A percentile compares a stretch with the other conserved stretches of the same genome.
Evolutionary conservation across 306 rosid species (phyloP).

Genomic region (Fragaria nilgerrensis): DNA sequence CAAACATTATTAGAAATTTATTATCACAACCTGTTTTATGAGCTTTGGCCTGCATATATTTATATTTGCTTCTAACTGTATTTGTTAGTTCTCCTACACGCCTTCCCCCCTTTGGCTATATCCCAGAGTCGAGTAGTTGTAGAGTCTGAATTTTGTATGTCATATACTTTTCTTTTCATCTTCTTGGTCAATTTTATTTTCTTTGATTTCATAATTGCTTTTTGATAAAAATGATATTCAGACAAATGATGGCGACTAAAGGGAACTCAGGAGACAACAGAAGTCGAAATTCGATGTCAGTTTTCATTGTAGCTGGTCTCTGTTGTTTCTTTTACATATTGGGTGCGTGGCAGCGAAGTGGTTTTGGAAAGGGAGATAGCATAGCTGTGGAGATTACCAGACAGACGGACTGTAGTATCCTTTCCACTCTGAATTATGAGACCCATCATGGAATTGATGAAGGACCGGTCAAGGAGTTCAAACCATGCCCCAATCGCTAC

Average conservation of each 20-base stretch:
- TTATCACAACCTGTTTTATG: not conserved
- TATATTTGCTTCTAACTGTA: not conserved
- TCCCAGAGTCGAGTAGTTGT: not conserved
- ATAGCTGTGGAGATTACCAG: slow-evolving; percentile 70
- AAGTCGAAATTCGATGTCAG: slow-evolving; percentile 41
- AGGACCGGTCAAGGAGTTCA: slow-evolving; percentile 40
- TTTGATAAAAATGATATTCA: slow-evolving; percentile 10
- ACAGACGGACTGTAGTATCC: slow-evolving; percentile 68
- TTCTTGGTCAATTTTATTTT: not conserved
- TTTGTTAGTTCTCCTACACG: not conserved
- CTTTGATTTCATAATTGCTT: slow-evolving; percentile 8
- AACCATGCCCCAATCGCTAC: slow-evolving; percentile 45
- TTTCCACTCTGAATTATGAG: slow-evolving; percentile 61
- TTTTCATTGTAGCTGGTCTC: slow-evolving; percentile 58
- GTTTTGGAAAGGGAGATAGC: slow-evolving; percentile 85
- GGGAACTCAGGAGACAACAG: slow-evolving; percentile 64
- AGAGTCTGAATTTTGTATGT: not conserved
- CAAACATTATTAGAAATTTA: not conserved
- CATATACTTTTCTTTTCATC: not conserved
- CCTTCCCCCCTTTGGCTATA: not conserved
- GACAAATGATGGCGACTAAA: slow-evolving; percentile 65
- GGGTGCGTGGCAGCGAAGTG: slow-evolving; percentile 89
- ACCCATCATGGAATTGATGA: slow-evolving; percentile 57
- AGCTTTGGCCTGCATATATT: not conserved
- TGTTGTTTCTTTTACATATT: slow-evolving; percentile 78